These are phyloP conservation scores for Fennellomyces sp. DNA, from an alignment of 371 early-diverging fungal species.

Conservation along the genomic window DNA sequence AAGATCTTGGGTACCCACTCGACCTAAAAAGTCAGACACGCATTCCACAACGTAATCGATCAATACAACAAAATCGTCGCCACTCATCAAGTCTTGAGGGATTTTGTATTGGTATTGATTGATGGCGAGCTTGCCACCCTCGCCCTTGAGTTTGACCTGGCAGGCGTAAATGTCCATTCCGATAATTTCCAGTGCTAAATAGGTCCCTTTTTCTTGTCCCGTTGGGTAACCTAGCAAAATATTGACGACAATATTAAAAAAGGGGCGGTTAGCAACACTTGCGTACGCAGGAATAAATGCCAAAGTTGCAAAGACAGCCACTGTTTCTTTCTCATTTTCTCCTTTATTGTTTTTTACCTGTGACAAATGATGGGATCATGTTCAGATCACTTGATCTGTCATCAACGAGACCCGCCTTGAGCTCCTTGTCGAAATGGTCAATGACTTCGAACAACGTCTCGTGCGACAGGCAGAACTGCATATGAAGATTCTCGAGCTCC, in stretches of 20 bases:
- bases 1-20: conserved; percentile 51
- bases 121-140: conserved; percentile 48
- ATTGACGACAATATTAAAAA: background rate
- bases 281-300: too few species aligned
- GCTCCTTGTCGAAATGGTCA: conserved; percentile 32
- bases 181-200: conserved; percentile 90
- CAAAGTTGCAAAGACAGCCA: too few species aligned
- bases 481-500: conserved; percentile 33
- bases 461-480: conserved; percentile 30
- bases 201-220: conserved; percentile 87
- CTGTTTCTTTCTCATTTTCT: too few species aligned
- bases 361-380: conserved; percentile 56
- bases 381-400: conserved; percentile 52
- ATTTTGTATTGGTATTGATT: conserved; percentile 75
- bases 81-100: conserved; percentile 74
- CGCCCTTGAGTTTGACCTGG: conserved; percentile 55
- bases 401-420: conserved; percentile 42
- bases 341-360: conserved; percentile 31
- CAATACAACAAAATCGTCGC: conserved; percentile 63
- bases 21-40: conserved; percentile 44
- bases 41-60: conserved; percentile 90
- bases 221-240: conserved; percentile 64
- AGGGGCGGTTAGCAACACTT: too few species aligned
- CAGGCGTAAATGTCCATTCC: conserved; percentile 71
- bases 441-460: conserved; percentile 27